phyloP scores from a whole-genome alignment of 2,329 filamentous ascomycete genomes.

The Aspergillus sp. region DNA sequence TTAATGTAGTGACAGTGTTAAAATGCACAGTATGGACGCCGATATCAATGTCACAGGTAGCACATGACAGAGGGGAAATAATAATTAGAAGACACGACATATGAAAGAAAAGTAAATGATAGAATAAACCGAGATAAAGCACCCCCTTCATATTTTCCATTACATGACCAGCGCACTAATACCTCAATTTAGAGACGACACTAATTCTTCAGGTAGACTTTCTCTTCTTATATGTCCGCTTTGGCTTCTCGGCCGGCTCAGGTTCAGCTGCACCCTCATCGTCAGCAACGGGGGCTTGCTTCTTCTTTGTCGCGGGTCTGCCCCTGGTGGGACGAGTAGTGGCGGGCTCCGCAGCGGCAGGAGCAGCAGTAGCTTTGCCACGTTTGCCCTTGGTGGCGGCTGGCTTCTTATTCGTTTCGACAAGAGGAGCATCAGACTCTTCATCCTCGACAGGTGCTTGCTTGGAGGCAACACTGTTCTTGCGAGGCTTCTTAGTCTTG shows the following conservation, averaged over 20 bases:
- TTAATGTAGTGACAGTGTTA: no score
- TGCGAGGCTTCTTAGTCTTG: slow-evolving; percentile 21
- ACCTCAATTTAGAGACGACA: no score
- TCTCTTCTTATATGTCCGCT: slow-evolving; percentile 27
- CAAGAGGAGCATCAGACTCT: slow-evolving; percentile 10
- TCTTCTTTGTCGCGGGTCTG: background rate
- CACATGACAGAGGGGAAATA: background rate
- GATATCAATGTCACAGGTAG: background rate
- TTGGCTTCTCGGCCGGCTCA: slow-evolving; percentile 25
- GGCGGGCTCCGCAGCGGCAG: slow-evolving; percentile 8
- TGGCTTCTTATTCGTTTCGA: slow-evolving; percentile 23
- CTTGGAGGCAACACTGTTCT: slow-evolving; percentile 14
- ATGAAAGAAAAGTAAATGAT: background rate
- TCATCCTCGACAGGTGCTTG: background rate
- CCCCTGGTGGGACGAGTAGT: background rate
- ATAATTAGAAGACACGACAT: background rate
- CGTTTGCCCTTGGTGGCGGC: slow-evolving; percentile 21
- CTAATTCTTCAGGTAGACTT: slow-evolving; percentile 17
- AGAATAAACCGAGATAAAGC: background rate
- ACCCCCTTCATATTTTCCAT: no score
- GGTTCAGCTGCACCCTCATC: slow-evolving; percentile 20
- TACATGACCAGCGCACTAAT: no score
- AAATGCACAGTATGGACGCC: no score
- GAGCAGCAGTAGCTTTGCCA: slow-evolving; percentile 9
- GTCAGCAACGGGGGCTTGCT: slow-evolving; percentile 10